These are phyloP conservation scores for Xeromyces bisporus DNA, from an alignment of 495 filamentous ascomycete genomes.

Conservation along the genomic window DNA sequence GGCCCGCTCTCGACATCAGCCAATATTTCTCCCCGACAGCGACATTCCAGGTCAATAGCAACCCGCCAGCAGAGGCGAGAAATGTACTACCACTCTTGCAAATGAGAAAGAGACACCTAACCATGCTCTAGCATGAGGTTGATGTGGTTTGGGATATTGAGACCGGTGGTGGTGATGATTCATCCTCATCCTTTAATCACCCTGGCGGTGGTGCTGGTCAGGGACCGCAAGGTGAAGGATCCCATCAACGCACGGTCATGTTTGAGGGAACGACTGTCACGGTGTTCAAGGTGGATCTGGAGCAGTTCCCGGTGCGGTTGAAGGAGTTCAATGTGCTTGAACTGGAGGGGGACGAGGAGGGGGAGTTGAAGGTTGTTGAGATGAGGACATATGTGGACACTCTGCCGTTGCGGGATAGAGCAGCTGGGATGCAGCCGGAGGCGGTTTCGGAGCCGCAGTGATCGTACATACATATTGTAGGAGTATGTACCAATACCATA, in stretches of 20 bases:
- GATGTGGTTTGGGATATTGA: constrained; percentile 15
- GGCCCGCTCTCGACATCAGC: constrained; percentile 1
- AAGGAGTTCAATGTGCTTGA: constrained; percentile 13
- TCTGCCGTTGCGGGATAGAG: constrained; percentile 9
- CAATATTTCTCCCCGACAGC: constrained; percentile 9
- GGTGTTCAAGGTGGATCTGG: constrained; percentile 9
- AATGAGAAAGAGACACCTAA: constrained; percentile 6
- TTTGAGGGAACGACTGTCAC: constrained; percentile 11
- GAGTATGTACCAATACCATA: no score
- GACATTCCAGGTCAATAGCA: constrained; percentile 7
- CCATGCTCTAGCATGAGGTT: constrained; percentile 7
- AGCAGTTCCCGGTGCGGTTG: constrained; percentile 8
- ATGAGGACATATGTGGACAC: constrained; percentile 11
- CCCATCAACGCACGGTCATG: constrained; percentile 9
- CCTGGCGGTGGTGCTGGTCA: no score
- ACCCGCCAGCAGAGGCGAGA: constrained; percentile 3
- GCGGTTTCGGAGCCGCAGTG: no score
- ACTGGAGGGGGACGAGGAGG: constrained; percentile 2
- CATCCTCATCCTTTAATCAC: no score
- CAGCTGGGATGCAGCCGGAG: constrained; percentile 5
- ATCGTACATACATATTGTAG: no score
- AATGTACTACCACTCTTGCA: constrained; percentile 7
- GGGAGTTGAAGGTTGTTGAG: constrained; percentile 9
- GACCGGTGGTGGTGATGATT: neutral
- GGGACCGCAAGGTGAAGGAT: no score